Percentiles rank a stretch among this genome's conserved stretches.
Conservation (phyloP, 257 asterid genomes). For the Craterostigma plantagineum region DNA sequence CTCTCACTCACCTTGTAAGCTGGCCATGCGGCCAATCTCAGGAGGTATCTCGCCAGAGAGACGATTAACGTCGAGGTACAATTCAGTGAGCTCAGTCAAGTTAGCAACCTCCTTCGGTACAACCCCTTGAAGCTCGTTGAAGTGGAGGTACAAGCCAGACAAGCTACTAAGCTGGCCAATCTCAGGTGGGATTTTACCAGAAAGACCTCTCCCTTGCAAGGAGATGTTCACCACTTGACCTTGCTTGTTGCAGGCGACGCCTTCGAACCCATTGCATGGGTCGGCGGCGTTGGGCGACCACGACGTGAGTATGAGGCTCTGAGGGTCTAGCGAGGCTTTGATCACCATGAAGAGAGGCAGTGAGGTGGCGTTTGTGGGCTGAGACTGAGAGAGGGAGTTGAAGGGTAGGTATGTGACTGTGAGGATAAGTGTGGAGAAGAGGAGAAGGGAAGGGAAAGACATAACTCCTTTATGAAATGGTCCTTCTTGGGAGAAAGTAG, state of each 20-base stretch:
- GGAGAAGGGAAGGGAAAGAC: no score
- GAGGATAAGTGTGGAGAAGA: no score
- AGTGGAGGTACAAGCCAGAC: constrained; percentile 84
- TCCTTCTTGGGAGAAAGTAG: no score
- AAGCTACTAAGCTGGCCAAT: constrained; percentile 57
- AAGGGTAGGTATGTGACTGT: no score
- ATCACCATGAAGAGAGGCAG: constrained; percentile 48
- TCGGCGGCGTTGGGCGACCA: constrained; percentile 51
- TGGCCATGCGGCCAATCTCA: constrained; percentile 47
- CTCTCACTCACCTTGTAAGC: constrained; percentile 49
- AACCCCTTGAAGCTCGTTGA: constrained; percentile 69
- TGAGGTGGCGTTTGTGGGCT: no score
- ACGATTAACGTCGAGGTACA: constrained; percentile 77
- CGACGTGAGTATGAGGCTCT: constrained; percentile 36
- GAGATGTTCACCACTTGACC: constrained; percentile 79
- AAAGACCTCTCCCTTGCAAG: constrained; percentile 74
- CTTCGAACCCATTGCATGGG: constrained; percentile 64
- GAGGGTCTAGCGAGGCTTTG: constrained; percentile 71
- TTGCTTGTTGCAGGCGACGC: constrained; percentile 57
- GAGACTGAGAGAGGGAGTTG: no score
- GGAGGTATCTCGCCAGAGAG: constrained; percentile 72
- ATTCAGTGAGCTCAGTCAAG: constrained; percentile 57
- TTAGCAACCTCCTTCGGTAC: constrained; percentile 67
- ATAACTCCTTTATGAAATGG: no score
- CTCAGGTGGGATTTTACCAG: constrained; percentile 72